A percentile compares a stretch with the other conserved stretches of the same genome.
Evolutionary conservation across 139 green algal species (phyloP).

Genomic region (Volvox africanus): DNA sequence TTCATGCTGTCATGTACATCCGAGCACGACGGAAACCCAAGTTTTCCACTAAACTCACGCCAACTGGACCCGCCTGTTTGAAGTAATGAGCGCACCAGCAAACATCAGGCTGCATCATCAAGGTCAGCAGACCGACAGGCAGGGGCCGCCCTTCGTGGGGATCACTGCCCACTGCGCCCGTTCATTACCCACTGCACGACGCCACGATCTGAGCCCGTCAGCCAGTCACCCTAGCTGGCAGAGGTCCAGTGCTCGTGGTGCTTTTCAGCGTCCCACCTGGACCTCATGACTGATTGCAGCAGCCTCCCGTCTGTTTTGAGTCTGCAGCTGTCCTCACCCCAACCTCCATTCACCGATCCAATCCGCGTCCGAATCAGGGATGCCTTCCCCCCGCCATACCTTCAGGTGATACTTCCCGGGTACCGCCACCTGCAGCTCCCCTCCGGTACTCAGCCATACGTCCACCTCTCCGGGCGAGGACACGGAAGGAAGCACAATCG

Average conservation of each 20-base stretch:
- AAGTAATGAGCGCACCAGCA: too few relatives aligned
- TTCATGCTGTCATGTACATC: background rate
- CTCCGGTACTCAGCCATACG: constrained; percentile 1
- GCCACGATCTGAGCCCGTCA: too few relatives aligned
- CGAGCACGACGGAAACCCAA: background rate
- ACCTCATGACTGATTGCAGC: too few relatives aligned
- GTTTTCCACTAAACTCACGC: background rate
- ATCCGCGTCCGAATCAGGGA: too few relatives aligned
- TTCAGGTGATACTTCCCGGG: constrained; percentile 18
- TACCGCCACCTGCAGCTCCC: constrained; percentile 22
- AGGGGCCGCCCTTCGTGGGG: background rate
- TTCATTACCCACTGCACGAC: background rate
- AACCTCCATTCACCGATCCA: background rate
- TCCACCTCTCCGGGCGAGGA: constrained; percentile 22
- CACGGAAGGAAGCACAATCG: constrained; percentile 6
- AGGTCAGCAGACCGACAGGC: too few relatives aligned
- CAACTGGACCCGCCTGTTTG: background rate
- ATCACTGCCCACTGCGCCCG: background rate
- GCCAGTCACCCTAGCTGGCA: too few relatives aligned
- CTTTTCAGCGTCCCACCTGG: background rate
- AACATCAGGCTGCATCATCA: too few relatives aligned
- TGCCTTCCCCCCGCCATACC: background rate
- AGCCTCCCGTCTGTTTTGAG: background rate
- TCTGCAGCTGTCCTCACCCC: background rate
- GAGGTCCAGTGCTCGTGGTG: background rate